These are phyloP conservation scores for Anaeromyces robustus DNA, from an alignment of 192 early-diverging fungal species.

Conservation along the genomic window DNA sequence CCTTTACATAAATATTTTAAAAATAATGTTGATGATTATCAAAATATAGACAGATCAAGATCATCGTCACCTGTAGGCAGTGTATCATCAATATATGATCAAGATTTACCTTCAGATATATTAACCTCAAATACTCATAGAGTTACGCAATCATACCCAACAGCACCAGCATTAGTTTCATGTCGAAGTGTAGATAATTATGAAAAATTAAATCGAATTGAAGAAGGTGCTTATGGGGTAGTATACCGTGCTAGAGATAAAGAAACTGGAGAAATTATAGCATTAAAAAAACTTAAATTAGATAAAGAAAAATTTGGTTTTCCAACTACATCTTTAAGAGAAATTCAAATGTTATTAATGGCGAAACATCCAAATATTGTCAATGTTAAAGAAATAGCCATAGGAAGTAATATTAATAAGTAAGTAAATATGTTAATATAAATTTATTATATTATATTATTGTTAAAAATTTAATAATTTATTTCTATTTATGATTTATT, in stretches of 20 bases:
- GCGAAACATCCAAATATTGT: slow-evolving; percentile 76
- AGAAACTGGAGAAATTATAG: slow-evolving; percentile 60
- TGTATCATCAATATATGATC: background rate
- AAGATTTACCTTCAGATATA: background rate
- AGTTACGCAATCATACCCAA: background rate
- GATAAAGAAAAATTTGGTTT: slow-evolving; percentile 60
- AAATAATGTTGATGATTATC: background rate
- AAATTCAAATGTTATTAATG: slow-evolving; percentile 54
- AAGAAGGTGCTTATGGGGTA: slow-evolving; percentile 91
- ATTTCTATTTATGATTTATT: no score
- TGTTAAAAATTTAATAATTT: no score
- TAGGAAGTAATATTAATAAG: slow-evolving; percentile 43
- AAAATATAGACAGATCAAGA: background rate
- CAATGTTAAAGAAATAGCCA: slow-evolving; percentile 61
- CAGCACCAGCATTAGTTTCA: background rate
- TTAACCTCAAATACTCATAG: background rate
- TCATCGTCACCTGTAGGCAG: background rate
- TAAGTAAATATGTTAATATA: slow-evolving; percentile 11
- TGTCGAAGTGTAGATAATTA: slow-evolving; percentile 72
- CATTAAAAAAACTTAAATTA: slow-evolving; percentile 60
- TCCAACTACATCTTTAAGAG: slow-evolving; percentile 60
- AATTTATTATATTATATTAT: background rate
- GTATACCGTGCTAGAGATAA: slow-evolving; percentile 83
- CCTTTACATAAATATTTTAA: background rate
- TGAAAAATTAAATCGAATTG: slow-evolving; percentile 89